Conservation (phyloP, 208 protist species). For the Trypanosoma boissoni region DNA sequence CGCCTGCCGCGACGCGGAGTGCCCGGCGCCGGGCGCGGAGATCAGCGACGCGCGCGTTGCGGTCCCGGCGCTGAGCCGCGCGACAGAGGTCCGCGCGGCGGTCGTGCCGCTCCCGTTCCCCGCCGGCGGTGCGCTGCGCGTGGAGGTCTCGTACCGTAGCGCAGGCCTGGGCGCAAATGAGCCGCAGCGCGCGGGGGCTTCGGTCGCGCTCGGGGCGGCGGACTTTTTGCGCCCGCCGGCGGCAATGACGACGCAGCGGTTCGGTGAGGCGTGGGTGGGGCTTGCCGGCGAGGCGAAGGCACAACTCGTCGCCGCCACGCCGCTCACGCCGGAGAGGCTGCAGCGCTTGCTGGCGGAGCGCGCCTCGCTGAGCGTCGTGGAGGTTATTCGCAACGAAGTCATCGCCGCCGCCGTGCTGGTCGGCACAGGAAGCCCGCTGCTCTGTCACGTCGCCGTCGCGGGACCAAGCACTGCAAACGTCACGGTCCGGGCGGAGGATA, state of each 20-base stretch:
- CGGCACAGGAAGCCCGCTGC: constrained; percentile 11
- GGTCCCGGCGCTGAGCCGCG: no score
- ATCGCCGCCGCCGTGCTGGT: constrained; percentile 43
- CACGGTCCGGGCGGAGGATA: constrained; percentile 24
- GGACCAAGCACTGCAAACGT: constrained; percentile 19
- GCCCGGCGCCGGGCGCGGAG: neutral
- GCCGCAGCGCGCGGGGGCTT: neutral
- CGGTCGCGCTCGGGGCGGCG: constrained; percentile 1
- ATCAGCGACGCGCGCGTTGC: neutral
- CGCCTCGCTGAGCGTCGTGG: constrained; percentile 43
- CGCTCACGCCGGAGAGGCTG: constrained; percentile 22
- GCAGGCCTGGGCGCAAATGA: neutral
- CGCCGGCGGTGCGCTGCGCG: constrained; percentile 4
- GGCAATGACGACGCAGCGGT: constrained; percentile 35
- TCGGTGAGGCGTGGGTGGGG: constrained; percentile 35
- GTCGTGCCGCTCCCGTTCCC: constrained; percentile 16
- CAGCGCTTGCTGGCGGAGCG: constrained; percentile 29
- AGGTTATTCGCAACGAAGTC: constrained; percentile 59
- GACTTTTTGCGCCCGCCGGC: constrained; percentile 29
- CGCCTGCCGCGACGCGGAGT: neutral
- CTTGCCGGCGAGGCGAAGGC: constrained; percentile 20
- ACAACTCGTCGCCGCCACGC: constrained; percentile 5
- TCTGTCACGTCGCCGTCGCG: constrained; percentile 31
- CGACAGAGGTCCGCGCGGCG: neutral
- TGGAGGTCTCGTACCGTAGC: constrained; percentile 10